phyloP scores from a whole-genome alignment of 2,329 filamentous ascomycete genomes.

The Fusarium stilboides region DNA sequence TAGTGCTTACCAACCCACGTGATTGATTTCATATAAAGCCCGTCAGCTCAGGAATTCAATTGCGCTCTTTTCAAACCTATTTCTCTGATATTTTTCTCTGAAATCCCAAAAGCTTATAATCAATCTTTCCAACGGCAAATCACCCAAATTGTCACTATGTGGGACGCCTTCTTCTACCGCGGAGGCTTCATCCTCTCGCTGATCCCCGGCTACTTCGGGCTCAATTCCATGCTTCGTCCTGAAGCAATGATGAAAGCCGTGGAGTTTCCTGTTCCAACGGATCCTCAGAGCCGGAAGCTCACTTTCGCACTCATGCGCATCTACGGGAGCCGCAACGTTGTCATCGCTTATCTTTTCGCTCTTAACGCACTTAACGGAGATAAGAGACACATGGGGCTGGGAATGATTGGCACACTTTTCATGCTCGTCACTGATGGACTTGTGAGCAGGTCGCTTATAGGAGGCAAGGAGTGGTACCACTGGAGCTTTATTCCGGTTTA shows the following conservation, averaged over 20 bases:
- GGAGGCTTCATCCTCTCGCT: constrained; percentile 29
- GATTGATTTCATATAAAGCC: no score
- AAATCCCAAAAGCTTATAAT: background rate
- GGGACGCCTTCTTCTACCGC: constrained; percentile 31
- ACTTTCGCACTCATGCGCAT: constrained; percentile 21
- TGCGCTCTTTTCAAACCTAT: background rate
- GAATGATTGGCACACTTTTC: constrained; percentile 4
- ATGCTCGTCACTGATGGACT: constrained; percentile 37
- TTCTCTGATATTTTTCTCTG: background rate
- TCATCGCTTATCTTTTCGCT: constrained; percentile 36
- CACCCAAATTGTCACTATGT: background rate
- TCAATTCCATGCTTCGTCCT: constrained; percentile 33
- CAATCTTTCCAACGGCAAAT: background rate
- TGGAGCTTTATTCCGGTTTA: constrained; percentile 38
- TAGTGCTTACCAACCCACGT: no score
- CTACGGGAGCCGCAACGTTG: constrained; percentile 39
- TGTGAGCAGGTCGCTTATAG: constrained; percentile 31
- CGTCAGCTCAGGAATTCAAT: background rate
- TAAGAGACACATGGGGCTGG: constrained; percentile 17
- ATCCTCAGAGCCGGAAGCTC: constrained; percentile 30
- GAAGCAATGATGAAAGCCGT: constrained; percentile 23
- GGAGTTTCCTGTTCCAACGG: constrained; percentile 32
- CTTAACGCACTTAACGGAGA: constrained; percentile 34
- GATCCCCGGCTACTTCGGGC: constrained; percentile 36
- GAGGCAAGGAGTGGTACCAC: constrained; percentile 43